Base-by-base conservation (phyloP, 1,284 basidiomycete genomes). In the Leccinum colubrinum region DNA sequence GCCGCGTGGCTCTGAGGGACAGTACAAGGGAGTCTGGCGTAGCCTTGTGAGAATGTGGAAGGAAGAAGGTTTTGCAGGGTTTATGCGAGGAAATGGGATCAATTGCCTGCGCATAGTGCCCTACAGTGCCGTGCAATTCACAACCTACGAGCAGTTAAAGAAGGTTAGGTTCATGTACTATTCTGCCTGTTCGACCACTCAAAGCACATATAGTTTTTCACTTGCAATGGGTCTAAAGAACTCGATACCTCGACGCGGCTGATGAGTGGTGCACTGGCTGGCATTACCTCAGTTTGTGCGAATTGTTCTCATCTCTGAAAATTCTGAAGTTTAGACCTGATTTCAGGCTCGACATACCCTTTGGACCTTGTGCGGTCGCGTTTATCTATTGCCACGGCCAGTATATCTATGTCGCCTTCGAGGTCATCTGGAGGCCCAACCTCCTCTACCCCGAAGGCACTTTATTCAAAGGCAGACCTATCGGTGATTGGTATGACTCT, bases 281-380 rank as follows among this genome's bases (percentile, higher is more conserved):
- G 95, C 25, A 92, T 97, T 63, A 91, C 93, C 8, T 94, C 93
- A 65, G 95, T 95, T 62, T 88, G 89, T 91, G 68, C 65, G 87
- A 53, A 43, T 59, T 39, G 20, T 33, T 52, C 51, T 58, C 17
- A n/a, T 12, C 53, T 17, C 41, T 54, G 1, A 63, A 59, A 48
- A 37, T 81, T 41, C 62, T 59, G 59, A 60, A 27, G 30, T 60
- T 58, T 53, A 61, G 51, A 56, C 52, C 43, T 39, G 55, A 58
- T 59, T 59, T 50, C 65, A 91, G 93, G 90, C 65, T 86, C 92
- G 35, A 98, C 95, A 71, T 98, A 97, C 77, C 95, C 95, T 3
- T 78, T 98, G 65, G 95, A 98, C 75, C 86, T 98, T 59, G 92
- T 98, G 22, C 86, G 95, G 58, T 93, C 94, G n/a, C 85, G 95